Evolutionary conservation across 31 red algal species (phyloP).

Genomic region (Odonthalia washingtoniensis): DNA sequence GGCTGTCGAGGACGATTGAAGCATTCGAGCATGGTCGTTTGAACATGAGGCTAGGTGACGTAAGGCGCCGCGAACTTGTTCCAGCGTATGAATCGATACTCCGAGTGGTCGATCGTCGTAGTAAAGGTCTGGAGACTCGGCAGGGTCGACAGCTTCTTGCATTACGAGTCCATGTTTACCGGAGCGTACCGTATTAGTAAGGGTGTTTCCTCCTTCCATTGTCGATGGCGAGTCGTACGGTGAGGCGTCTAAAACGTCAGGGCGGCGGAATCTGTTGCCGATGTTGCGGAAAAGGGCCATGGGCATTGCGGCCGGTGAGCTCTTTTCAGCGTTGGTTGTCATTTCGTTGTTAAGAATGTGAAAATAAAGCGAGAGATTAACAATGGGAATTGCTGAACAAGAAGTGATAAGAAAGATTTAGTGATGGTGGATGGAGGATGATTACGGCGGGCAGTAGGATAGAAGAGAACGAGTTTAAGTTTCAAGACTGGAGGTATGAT

Average conservation of each 20-base stretch:
- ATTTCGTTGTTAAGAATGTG: too few relatives aligned
- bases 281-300: conserved; percentile 63
- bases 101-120: conserved; percentile 76
- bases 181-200: background rate
- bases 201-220: background rate
- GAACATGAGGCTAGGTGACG: conserved; percentile 62
- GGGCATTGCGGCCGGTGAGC: background rate
- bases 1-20: conserved; percentile 53
- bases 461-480: too few relatives aligned
- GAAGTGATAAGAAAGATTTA: too few relatives aligned
- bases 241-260: conserved; percentile 26
- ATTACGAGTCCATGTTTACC: background rate
- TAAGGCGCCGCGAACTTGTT: conserved; percentile 66
- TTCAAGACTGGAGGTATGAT: too few relatives aligned
- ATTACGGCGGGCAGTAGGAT: too few relatives aligned
- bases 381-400: too few relatives aligned
- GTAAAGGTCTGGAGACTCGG: conserved; percentile 79
- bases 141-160: too few relatives aligned
- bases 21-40: conserved; percentile 76
- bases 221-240: background rate
- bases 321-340: too few relatives aligned
- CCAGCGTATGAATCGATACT: conserved; percentile 70
- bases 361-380: too few relatives aligned
- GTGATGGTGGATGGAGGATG: too few relatives aligned
- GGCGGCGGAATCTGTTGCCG: conserved; percentile 64